These are phyloP conservation scores for Penicillium salamii DNA, from an alignment of 495 filamentous ascomycete species.

Conservation along the genomic window DNA sequence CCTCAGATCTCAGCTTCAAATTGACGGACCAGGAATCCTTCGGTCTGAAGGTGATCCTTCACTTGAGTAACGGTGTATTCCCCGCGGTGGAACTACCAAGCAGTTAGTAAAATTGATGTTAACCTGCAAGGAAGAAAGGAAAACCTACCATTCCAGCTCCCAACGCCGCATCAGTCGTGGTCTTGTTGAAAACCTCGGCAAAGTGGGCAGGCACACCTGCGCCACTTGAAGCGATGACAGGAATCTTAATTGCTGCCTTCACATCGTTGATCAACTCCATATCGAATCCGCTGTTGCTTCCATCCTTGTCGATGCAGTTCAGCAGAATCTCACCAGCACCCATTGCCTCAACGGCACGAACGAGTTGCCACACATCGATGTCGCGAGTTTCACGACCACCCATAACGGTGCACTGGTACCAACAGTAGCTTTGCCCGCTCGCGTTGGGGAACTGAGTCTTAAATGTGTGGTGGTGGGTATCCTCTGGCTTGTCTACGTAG, in stretches of 20 bases:
- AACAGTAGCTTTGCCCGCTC: conserved; percentile 78
- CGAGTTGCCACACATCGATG: conserved; percentile 83
- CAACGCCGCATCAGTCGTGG: conserved; percentile 84
- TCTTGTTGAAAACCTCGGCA: conserved; percentile 81
- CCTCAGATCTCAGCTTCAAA: conserved; percentile 55
- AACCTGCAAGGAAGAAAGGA: background rate
- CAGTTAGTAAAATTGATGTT: conserved; percentile 9
- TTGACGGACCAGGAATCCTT: conserved; percentile 70
- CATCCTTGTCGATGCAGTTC: conserved; percentile 97
- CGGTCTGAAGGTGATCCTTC: conserved; percentile 73
- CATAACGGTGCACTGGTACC: conserved; percentile 98
- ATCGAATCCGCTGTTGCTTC: conserved; percentile 93
- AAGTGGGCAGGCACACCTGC: conserved; percentile 90
- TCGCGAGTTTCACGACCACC: conserved; percentile 89
- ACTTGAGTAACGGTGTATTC: conserved; percentile 95
- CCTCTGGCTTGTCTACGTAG: conserved; percentile 69
- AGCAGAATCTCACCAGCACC: conserved; percentile 90
- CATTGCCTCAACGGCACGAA: conserved; percentile 90
- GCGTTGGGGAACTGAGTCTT: conserved; percentile 68
- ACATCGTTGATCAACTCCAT: conserved; percentile 86
- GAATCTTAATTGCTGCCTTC: conserved; percentile 79
- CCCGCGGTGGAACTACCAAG: conserved; percentile 75
- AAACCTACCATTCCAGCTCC: conserved; percentile 85
- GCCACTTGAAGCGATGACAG: conserved; percentile 92
- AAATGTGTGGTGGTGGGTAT: conserved; percentile 77